Conservation (phyloP, 176 grass and related monocot species). For the Avena atlantica region DNA sequence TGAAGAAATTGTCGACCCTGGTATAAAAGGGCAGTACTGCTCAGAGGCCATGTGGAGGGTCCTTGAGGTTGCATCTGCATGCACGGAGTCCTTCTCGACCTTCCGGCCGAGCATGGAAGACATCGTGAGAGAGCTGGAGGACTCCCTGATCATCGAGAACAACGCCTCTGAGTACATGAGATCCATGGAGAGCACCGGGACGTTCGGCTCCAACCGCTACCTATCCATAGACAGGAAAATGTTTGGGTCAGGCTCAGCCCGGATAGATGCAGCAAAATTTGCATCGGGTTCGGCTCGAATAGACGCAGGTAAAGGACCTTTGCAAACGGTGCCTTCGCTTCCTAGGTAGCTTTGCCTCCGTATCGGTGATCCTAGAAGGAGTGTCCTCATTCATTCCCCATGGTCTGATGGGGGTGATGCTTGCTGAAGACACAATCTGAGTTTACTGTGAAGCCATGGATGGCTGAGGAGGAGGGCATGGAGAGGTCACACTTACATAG, state of each 20-base stretch:
- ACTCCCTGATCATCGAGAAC: conserved; percentile 77
- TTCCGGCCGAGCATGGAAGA: conserved; percentile 72
- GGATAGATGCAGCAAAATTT: conserved; percentile 24
- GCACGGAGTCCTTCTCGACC: conserved; percentile 65
- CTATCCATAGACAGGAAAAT: conserved; percentile 62
- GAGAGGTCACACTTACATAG: conserved; percentile 23
- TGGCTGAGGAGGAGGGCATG: conserved; percentile 24
- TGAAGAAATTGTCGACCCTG: conserved; percentile 79
- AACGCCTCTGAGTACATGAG: conserved; percentile 81
- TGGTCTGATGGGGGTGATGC: conserved; percentile 22
- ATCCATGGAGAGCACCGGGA: conserved; percentile 69
- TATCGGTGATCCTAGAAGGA: conserved; percentile 1
- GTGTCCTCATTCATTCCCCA: conserved; percentile 8
- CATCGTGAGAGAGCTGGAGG: conserved; percentile 68
- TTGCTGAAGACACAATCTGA: conserved; percentile 16
- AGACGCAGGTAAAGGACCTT: conserved; percentile 33
- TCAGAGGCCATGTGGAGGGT: conserved; percentile 79
- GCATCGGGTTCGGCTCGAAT: conserved; percentile 9
- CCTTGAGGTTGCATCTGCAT: conserved; percentile 61
- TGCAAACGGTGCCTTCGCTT: conserved; percentile 48
- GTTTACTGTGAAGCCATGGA: conserved; percentile 20
- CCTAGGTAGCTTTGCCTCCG: conserved; percentile 34
- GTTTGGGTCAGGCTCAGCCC: conserved; percentile 43
- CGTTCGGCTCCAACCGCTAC: conserved; percentile 66
- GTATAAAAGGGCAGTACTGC: conserved; percentile 73